Conservation (phyloP, 164 flowering plant genomes). For the Paratinospora sagittata region DNA sequence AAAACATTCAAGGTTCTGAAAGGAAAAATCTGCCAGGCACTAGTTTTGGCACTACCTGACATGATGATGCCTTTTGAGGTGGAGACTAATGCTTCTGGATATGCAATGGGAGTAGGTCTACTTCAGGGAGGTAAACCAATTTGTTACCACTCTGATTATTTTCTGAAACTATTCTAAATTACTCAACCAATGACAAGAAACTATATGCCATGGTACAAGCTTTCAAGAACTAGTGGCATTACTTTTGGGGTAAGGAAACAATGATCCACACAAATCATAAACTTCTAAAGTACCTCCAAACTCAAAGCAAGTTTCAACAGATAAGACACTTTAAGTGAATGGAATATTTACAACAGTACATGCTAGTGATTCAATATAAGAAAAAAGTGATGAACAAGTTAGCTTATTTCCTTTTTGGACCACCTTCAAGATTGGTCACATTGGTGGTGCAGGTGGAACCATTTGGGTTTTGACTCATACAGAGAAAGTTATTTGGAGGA, state of each 20-base stretch:
- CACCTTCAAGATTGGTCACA: not conserved
- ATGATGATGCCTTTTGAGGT: not conserved
- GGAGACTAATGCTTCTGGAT: not conserved
- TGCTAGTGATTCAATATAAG: not conserved
- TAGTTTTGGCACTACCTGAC: not conserved
- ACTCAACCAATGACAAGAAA: not conserved
- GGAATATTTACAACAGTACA: not conserved
- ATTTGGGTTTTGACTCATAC: too few relatives aligned
- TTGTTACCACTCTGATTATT: constrained; percentile 5
- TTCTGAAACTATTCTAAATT: not conserved
- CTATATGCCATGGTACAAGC: constrained; percentile 3
- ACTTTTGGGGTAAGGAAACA: not conserved
- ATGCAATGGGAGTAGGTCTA: not conserved
- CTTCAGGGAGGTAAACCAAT: not conserved
- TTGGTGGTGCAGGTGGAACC: too few relatives aligned
- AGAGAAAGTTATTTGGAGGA: too few relatives aligned
- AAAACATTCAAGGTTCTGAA: not conserved
- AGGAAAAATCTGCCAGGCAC: not conserved
- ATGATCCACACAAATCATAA: not conserved
- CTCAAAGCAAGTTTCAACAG: too few relatives aligned
- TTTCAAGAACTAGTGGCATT: not conserved
- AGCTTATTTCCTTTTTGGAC: not conserved
- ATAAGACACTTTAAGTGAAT: too few relatives aligned
- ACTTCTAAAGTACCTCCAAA: not conserved
- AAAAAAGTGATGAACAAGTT: not conserved